These are phyloP conservation scores for Carex sylvatica DNA, from an alignment of 202 grass and related monocot species.

Conservation along the genomic window DNA sequence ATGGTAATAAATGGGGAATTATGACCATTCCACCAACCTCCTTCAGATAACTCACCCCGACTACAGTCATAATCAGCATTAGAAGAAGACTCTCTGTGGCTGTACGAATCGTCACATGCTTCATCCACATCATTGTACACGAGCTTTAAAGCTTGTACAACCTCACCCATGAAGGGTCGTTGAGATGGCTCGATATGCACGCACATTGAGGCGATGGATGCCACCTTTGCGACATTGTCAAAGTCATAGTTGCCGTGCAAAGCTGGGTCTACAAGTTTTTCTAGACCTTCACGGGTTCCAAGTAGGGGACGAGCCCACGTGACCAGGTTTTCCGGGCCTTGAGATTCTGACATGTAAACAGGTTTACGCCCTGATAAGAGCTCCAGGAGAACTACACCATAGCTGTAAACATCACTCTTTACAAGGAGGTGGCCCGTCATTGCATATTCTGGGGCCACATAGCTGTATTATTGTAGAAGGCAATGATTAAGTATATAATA, in stretches of 20 bases:
- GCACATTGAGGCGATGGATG: constrained; percentile 85
- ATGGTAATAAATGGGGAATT: constrained; percentile 75
- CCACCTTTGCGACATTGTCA: constrained; percentile 78
- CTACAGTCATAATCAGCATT: constrained; percentile 49
- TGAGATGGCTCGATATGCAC: constrained; percentile 66
- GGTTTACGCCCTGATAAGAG: constrained; percentile 94
- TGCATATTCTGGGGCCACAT: constrained; percentile 97
- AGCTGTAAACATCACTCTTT: constrained; percentile 98
- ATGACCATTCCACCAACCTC: constrained; percentile 60
- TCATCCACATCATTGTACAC: constrained; percentile 69
- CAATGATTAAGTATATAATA: constrained; percentile 6
- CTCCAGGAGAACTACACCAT: constrained; percentile 86
- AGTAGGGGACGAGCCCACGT: constrained; percentile 87
- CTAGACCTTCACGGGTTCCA: constrained; percentile 50
- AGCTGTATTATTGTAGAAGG: constrained; percentile 43
- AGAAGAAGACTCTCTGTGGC: constrained; percentile 58
- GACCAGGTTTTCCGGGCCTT: constrained; percentile 76
- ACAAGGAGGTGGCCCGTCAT: constrained; percentile 96
- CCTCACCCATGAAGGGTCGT: constrained; percentile 94
- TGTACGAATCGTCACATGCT: constrained; percentile 63
- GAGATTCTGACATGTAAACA: constrained; percentile 55
- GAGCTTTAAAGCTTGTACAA: constrained; percentile 90
- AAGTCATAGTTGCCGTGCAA: constrained; percentile 64
- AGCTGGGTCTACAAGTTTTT: constrained; percentile 70
- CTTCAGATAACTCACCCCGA: constrained; percentile 39